phyloP scores from a whole-genome alignment of 345 rosid genomes.

The Aurinia saxatilis region DNA sequence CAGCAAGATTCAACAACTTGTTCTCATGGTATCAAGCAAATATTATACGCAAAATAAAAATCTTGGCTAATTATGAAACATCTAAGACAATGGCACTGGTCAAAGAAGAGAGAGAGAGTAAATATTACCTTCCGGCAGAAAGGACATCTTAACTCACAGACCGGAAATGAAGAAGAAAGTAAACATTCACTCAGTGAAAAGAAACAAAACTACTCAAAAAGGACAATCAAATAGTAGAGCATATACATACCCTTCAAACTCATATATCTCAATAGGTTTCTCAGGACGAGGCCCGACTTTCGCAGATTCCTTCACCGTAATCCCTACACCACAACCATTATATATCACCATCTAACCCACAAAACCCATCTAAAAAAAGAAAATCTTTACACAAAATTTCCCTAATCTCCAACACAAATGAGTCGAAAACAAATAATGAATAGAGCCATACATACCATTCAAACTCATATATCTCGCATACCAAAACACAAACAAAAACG shows the following conservation, averaged over 20 bases:
- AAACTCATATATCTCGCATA: too few species aligned
- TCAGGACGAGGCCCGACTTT: slow-evolving; percentile 88
- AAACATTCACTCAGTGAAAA: slow-evolving; percentile 15
- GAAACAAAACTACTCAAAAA: not conserved
- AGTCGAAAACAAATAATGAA: not conserved
- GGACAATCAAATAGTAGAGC: not conserved
- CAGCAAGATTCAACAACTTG: not conserved
- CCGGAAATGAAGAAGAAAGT: slow-evolving; percentile 13
- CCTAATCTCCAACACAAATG: not conserved
- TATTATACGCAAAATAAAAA: not conserved
- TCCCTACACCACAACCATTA: slow-evolving; percentile 38
- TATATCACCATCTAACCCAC: not conserved
- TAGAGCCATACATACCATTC: too few species aligned
- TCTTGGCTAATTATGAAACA: slow-evolving; percentile 2
- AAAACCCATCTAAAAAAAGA: not conserved
- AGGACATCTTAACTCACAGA: slow-evolving; percentile 64
- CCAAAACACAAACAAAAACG: too few species aligned
- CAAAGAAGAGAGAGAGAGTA: slow-evolving; percentile 1
- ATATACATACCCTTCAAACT: slow-evolving; percentile 71
- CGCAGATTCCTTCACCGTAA: slow-evolving; percentile 63
- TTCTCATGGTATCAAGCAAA: not conserved
- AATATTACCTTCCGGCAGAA: slow-evolving; percentile 93
- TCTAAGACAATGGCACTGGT: not conserved
- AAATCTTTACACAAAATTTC: not conserved
- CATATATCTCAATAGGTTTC: slow-evolving; percentile 87